These are phyloP conservation scores for Ascochyta rabiei DNA, from an alignment of 2,329 filamentous ascomycete genomes.

Conservation along the genomic window DNA sequence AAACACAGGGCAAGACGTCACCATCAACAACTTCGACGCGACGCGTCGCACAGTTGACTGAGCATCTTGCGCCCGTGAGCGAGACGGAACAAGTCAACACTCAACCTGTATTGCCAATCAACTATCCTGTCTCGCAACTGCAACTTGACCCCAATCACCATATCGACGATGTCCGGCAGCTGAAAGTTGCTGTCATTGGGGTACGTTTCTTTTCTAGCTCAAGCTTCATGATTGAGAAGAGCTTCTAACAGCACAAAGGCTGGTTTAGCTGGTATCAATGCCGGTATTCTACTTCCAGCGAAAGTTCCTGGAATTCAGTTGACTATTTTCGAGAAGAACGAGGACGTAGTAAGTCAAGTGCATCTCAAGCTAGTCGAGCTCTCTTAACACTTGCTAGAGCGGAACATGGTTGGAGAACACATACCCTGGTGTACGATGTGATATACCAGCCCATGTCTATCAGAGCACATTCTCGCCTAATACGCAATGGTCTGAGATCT, in stretches of 20 bases:
- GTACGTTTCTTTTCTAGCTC: not conserved
- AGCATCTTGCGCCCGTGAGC: conserved; percentile 29
- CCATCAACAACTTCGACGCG: conserved; percentile 21
- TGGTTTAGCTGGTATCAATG: conserved; percentile 66
- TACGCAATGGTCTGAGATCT: conserved; percentile 52
- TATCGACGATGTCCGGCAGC: conserved; percentile 39
- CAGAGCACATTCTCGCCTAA: conserved; percentile 53
- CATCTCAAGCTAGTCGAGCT: not conserved
- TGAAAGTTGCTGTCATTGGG: conserved; percentile 66
- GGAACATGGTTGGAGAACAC: conserved; percentile 48
- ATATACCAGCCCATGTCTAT: conserved; percentile 49
- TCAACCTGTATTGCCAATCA: conserved; percentile 20
- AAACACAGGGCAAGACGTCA: conserved; percentile 21
- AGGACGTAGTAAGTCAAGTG: conserved; percentile 42
- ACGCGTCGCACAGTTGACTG: conserved; percentile 36
- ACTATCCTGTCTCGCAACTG: conserved; percentile 37
- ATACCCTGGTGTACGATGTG: conserved; percentile 43
- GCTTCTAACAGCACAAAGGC: conserved; percentile 42
- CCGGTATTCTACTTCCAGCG: conserved; percentile 68
- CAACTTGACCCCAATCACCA: conserved; percentile 33
- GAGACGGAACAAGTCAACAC: conserved; percentile 24
- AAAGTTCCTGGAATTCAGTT: conserved; percentile 73
- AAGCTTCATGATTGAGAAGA: not conserved
- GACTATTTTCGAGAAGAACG: conserved; percentile 55
- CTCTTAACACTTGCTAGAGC: conserved; percentile 17